A percentile compares a stretch with the other conserved stretches of the same genome.
These are phyloP conservation scores for Sporisorium reilianum DNA, from an alignment of 1,284 basidiomycete species.

Conservation along the genomic window DNA sequence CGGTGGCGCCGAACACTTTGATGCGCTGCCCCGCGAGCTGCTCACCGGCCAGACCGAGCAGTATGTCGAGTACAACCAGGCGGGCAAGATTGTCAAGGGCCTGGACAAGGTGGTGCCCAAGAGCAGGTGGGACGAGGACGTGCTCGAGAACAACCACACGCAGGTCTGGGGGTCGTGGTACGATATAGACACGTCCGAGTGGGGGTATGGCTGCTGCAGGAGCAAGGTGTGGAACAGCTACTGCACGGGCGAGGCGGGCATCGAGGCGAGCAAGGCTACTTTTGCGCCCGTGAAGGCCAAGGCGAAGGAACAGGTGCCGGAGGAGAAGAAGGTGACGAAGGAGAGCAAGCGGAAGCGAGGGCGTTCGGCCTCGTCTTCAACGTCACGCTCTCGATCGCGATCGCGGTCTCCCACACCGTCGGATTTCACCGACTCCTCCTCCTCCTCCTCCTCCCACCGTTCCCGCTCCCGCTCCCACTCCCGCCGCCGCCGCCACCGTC, in stretches of 20 bases:
- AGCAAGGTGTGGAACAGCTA: constrained; percentile 87
- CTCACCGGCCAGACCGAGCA: constrained; percentile 93
- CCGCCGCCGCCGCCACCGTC: not conserved
- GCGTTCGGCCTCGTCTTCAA: not conserved
- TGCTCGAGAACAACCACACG: constrained; percentile 92
- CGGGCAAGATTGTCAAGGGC: constrained; percentile 92
- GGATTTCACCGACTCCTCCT: not conserved
- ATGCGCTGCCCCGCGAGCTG: constrained; percentile 87
- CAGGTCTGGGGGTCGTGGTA: constrained; percentile 97
- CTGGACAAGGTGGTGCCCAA: constrained; percentile 83
- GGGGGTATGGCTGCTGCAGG: constrained; percentile 97
- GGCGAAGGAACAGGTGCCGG: not conserved
- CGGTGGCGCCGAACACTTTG: constrained; percentile 92
- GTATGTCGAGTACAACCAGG: constrained; percentile 95
- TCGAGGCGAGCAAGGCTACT: constrained; percentile 76
- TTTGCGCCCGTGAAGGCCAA: constrained; percentile 2
- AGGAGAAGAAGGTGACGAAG: not conserved
- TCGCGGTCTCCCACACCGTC: not conserved
- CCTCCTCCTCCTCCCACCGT: not conserved
- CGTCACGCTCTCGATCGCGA: not conserved
- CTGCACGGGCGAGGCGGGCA: constrained; percentile 90
- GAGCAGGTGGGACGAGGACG: constrained; percentile 82
- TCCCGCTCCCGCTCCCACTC: too few relatives aligned
- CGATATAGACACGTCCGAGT: constrained; percentile 77
- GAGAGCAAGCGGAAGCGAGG: constrained; percentile 2